Evolutionary conservation across 176 grass and related monocot genomes (phyloP), one percentile per base, ranked within the genome.

Genomic region (Raddia guianensis): DNA sequence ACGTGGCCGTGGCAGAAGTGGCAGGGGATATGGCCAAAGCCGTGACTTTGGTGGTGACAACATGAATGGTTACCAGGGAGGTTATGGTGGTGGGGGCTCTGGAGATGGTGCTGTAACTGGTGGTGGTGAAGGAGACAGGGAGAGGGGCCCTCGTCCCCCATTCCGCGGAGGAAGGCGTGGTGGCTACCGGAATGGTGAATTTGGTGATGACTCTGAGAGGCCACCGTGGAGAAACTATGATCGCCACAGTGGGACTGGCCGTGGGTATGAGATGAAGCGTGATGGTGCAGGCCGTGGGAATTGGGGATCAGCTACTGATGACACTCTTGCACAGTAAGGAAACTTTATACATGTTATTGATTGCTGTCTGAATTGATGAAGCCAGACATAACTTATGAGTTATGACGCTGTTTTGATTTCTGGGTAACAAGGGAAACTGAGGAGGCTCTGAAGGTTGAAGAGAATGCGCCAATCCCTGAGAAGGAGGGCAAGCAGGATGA

Each of bases 181-280:
- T 56, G 87, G 92, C 9, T 89, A 87, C 55, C 73, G 89, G 11
- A 87, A 87, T 33, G 78, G 80, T 47, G 91, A 87, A 32, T 89
- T 75, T 73, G 88, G 80, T 68, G 88, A 83, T 49, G 87, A 86
- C 27, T 82, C 59, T 78, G 87, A 88, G 69, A 90, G 87, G 43
- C 80, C 80, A 20, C 90, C 83, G 34, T 52, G 90, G 46, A 98
- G 95, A 33, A 80, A 76, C 35, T 87, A 91, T 63, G 92, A 98
- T 60, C 87, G 92, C n/a, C 92, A 88, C 72, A 94, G 95, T 4
- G 90, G 95, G 13, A 98, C 95, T 63, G 95, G 90, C 33, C 92
- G 51, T 3, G 90, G 87, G 0, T 88, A 90, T 56, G 95, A 92
- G 53, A 58, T 94, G 86, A 94, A 92, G 43, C 95, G 92, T 5